phyloP scores from a whole-genome alignment of 805 yeast genomes.

The Zygoascus flipseniorum region DNA sequence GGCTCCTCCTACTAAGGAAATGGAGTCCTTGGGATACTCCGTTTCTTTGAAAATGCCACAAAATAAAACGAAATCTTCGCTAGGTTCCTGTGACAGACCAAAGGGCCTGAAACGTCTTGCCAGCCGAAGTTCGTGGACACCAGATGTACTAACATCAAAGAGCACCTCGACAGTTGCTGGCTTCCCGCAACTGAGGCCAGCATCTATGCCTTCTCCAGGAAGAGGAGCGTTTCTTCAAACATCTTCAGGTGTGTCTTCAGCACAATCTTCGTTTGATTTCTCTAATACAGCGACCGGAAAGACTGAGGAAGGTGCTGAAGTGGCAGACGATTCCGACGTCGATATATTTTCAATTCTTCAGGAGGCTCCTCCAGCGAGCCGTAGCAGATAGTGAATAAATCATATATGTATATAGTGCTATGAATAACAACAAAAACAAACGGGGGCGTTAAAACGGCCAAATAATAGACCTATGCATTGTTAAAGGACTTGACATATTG shows the following conservation, averaged over 20 bases:
- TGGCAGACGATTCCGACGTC: background rate
- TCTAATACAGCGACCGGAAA: no score
- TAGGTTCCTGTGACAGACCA: background rate
- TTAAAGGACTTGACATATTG: slow-evolving; percentile 20
- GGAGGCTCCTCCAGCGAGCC: background rate
- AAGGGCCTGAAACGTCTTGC: background rate
- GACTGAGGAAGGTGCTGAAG: no score
- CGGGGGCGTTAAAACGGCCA: background rate
- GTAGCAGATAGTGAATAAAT: no score
- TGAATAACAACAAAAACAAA: background rate
- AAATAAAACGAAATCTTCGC: background rate
- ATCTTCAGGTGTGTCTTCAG: background rate
- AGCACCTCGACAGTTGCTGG: no score
- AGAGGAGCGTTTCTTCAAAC: background rate
- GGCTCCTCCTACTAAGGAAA: background rate
- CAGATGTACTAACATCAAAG: no score
- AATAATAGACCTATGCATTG: slow-evolving; percentile 8
- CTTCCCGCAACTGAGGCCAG: background rate
- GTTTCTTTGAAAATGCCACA: background rate
- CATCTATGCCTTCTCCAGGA: background rate
- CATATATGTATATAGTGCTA: slow-evolving; percentile 10
- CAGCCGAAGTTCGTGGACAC: background rate
- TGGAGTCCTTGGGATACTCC: background rate
- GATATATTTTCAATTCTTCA: background rate
- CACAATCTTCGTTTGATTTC: background rate